Percentiles rank a stretch among this genome's conserved stretches.
Conservation (phyloP, 2,329 filamentous ascomycete genomes). For the Colletotrichum liaoningense region DNA sequence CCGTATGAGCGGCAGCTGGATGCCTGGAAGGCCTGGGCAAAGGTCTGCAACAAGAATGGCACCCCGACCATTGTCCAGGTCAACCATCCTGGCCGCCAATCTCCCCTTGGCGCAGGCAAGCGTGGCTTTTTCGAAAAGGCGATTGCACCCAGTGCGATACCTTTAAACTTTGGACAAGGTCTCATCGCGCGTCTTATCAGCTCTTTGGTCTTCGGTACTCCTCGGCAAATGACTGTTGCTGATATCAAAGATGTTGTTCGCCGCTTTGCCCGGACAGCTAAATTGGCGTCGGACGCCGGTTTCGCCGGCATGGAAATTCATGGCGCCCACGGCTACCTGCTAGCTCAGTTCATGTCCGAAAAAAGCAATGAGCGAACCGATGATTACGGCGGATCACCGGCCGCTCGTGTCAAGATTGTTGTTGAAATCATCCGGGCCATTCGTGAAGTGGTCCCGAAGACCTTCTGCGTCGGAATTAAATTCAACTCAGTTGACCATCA, state of each 20-base stretch:
- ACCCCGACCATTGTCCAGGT: conserved; percentile 57
- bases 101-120: conserved; percentile 50
- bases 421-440: conserved; percentile 61
- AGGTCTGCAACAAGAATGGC: conserved; percentile 43
- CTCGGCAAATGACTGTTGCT: conserved; percentile 63
- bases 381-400: conserved; percentile 63
- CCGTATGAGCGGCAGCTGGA: conserved; percentile 43
- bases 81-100: conserved; percentile 60
- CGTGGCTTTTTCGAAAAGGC: conserved; percentile 50
- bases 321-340: conserved; percentile 67
- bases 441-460: conserved; percentile 47
- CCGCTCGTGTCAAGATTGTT: conserved; percentile 60
- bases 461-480: conserved; percentile 65
- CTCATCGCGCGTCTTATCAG: conserved; percentile 46
- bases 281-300: conserved; percentile 57
- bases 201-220: conserved; percentile 60
- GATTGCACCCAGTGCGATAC: conserved; percentile 56
- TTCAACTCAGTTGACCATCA: conserved; percentile 70
- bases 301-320: conserved; percentile 59
- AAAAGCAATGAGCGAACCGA: conserved; percentile 65
- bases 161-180: conserved; percentile 53
- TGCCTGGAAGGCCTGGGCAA: conserved; percentile 52
- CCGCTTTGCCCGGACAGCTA: conserved; percentile 65
- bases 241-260: conserved; percentile 66
- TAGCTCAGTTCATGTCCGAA: conserved; percentile 65